A percentile compares a stretch with the other conserved stretches of the same genome.
Conservation (phyloP, 768 basidiomycete genomes). For the Mycena alexandri region DNA sequence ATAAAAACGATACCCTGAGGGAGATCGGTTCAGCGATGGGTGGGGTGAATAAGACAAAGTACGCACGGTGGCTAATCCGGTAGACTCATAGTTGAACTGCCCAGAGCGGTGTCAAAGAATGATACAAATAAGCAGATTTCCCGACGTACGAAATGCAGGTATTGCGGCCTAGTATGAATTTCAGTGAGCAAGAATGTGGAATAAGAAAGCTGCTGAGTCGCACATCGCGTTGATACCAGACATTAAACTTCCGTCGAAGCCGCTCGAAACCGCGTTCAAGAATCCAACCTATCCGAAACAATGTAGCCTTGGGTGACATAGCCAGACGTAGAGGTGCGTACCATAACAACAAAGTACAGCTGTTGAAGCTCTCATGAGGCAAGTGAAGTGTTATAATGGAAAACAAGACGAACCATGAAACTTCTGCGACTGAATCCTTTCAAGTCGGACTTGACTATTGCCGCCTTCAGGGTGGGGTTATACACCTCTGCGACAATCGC, state of each 20-base stretch:
- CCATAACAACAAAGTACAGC: slow-evolving; percentile 43
- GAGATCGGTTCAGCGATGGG: not conserved
- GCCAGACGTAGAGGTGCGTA: too few species aligned
- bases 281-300: slow-evolving; percentile 26
- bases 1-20: slow-evolving; percentile 39
- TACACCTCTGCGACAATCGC: slow-evolving; percentile 34
- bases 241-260: slow-evolving; percentile 42
- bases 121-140: not conserved
- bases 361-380: not conserved
- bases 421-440: slow-evolving; percentile 35
- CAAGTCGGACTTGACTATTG: slow-evolving; percentile 28
- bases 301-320: too few species aligned
- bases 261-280: slow-evolving; percentile 40
- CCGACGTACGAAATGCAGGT: slow-evolving; percentile 30
- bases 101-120: not conserved
- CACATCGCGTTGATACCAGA: slow-evolving; percentile 40
- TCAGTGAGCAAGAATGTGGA: slow-evolving; percentile 39
- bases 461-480: slow-evolving; percentile 34
- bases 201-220: too few species aligned
- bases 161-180: slow-evolving; percentile 40
- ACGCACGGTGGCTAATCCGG: slow-evolving; percentile 34
- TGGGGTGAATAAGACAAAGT: not conserved
- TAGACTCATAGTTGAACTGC: slow-evolving; percentile 32
- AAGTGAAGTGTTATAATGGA: not conserved
- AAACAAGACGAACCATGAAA: slow-evolving; percentile 32